Evolutionary conservation across 2,329 filamentous ascomycete species (phyloP).

Genomic region (Pseudogymnoascus sp.): DNA sequence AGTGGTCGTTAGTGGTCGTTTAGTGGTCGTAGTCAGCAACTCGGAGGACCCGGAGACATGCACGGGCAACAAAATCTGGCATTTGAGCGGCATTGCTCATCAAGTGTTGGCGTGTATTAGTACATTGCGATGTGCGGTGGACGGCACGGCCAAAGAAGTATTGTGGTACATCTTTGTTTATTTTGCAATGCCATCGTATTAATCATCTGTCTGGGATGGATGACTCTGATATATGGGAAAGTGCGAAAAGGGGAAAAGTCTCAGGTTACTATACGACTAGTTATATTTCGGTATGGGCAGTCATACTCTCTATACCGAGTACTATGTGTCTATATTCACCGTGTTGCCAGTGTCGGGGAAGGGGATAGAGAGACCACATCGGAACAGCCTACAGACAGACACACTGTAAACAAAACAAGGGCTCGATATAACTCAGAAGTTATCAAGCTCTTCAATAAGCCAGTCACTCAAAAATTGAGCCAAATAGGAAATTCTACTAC

Average conservation of each 20-base stretch:
- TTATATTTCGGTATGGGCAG: background rate
- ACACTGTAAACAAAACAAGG: background rate
- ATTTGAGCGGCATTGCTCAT: background rate
- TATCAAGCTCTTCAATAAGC: background rate
- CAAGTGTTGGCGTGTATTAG: background rate
- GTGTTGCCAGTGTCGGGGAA: background rate
- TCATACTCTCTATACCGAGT: background rate
- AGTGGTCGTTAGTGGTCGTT: background rate
- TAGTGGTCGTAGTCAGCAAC: background rate
- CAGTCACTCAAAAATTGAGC: background rate
- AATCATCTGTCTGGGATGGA: background rate
- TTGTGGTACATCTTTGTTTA: background rate
- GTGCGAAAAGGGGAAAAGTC: background rate
- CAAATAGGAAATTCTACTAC: background rate
- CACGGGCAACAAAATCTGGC: background rate
- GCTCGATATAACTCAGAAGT: background rate
- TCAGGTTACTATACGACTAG: background rate
- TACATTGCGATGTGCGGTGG: background rate
- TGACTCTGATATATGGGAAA: background rate
- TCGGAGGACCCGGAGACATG: background rate
- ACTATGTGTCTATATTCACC: background rate
- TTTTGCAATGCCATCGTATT: background rate
- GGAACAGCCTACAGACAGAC: no score
- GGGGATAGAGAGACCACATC: background rate
- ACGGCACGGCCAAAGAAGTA: background rate